These are phyloP conservation scores for Penstemon eatonii DNA, from an alignment of 257 asterid species.

Conservation along the genomic window DNA sequence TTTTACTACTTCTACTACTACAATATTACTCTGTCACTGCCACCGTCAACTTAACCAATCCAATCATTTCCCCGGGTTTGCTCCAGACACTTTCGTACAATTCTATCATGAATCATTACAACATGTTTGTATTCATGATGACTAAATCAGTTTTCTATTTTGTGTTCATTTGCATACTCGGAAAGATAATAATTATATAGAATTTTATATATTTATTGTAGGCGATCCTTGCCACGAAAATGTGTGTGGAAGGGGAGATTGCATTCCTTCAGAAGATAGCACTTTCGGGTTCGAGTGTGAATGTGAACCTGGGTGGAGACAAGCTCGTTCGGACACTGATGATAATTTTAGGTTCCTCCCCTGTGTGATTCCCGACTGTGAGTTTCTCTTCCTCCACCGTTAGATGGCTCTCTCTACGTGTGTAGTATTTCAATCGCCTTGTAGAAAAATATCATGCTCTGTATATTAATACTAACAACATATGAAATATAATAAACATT, in stretches of 20 bases:
- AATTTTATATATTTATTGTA: neutral
- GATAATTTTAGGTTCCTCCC: constrained; percentile 53
- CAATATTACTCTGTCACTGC: constrained; percentile 30
- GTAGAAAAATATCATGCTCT: neutral
- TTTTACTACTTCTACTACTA: constrained; percentile 33
- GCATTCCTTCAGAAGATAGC: constrained; percentile 43
- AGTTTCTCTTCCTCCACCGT: constrained; percentile 21
- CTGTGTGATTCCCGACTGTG: constrained; percentile 77
- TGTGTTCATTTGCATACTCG: neutral
- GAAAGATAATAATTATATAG: constrained; percentile 21
- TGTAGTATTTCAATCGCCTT: neutral
- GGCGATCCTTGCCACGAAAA: constrained; percentile 44
- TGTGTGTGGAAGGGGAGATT: constrained; percentile 71
- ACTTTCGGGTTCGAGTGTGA: constrained; percentile 56
- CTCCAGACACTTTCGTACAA: neutral
- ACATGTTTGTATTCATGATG: too few relatives aligned
- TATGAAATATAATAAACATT: too few relatives aligned
- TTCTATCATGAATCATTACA: neutral
- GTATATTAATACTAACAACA: neutral
- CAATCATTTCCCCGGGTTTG: constrained; percentile 50
- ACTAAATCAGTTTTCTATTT: neutral
- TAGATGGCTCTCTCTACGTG: neutral
- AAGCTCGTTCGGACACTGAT: constrained; percentile 44
- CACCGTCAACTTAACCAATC: constrained; percentile 41
- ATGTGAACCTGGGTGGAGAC: constrained; percentile 76